Evolutionary conservation across 2,329 filamentous ascomycete genomes (phyloP).

Genomic region (Colletotrichum sojae): DNA sequence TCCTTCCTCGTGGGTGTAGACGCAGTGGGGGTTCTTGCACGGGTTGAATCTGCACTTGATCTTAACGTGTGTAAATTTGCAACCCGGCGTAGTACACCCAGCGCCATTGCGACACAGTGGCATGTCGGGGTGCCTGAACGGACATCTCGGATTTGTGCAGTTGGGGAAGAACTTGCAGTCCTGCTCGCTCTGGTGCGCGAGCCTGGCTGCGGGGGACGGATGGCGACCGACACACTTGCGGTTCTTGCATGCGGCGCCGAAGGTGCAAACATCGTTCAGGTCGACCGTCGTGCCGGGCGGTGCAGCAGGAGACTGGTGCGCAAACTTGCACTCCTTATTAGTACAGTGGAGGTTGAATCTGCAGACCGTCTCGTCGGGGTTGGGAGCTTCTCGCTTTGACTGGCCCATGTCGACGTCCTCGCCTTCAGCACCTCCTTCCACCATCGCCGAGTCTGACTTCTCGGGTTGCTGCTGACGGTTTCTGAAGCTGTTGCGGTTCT

Average conservation of each 20-base stretch:
- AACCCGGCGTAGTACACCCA: slow-evolving; percentile 84
- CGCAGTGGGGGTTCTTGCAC: slow-evolving; percentile 89
- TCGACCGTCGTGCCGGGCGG: slow-evolving; percentile 84
- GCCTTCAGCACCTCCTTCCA: slow-evolving; percentile 54
- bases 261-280: slow-evolving; percentile 83
- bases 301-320: slow-evolving; percentile 93
- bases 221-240: slow-evolving; percentile 92
- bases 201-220: slow-evolving; percentile 87
- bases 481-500: slow-evolving; percentile 68
- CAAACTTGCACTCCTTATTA: slow-evolving; percentile 91
- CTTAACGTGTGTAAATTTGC: slow-evolving; percentile 91
- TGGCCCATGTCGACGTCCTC: slow-evolving; percentile 76
- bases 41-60: slow-evolving; percentile 92
- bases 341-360: slow-evolving; percentile 91
- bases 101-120: slow-evolving; percentile 92
- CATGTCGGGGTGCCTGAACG: slow-evolving; percentile 90
- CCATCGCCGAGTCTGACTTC: slow-evolving; percentile 48
- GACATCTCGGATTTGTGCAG: slow-evolving; percentile 88
- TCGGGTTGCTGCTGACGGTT: slow-evolving; percentile 62
- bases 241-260: slow-evolving; percentile 95
- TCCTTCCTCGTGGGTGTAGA: slow-evolving; percentile 91
- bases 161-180: slow-evolving; percentile 94
- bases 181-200: slow-evolving; percentile 84
- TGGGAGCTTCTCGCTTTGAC: slow-evolving; percentile 66
- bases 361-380: slow-evolving; percentile 80